phyloP scores from a whole-genome alignment of 2,329 filamentous ascomycete genomes.

The Exserohilum turcica region DNA sequence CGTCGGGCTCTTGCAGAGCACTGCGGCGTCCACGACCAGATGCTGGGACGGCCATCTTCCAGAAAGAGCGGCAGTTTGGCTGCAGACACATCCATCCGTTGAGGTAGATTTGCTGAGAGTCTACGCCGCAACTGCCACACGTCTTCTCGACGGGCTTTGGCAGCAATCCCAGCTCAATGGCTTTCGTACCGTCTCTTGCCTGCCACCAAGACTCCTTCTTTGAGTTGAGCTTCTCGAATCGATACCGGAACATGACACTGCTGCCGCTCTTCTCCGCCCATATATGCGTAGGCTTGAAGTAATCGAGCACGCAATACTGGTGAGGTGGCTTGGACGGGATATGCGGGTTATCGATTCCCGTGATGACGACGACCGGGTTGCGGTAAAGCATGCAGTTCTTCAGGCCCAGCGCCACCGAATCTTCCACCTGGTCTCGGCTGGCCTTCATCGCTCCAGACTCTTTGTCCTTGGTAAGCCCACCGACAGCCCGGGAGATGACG shows the following conservation, averaged over 20 bases:
- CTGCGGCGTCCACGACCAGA: slow-evolving; percentile 13
- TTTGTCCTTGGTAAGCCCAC: slow-evolving; percentile 56
- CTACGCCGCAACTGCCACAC: slow-evolving; percentile 44
- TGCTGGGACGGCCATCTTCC: slow-evolving; percentile 47
- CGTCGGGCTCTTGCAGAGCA: slow-evolving; percentile 36
- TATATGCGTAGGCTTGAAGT: slow-evolving; percentile 69
- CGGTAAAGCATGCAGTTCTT: slow-evolving; percentile 53
- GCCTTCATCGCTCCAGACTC: slow-evolving; percentile 54
- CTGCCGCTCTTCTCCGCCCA: slow-evolving; percentile 65
- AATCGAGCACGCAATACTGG: slow-evolving; percentile 69
- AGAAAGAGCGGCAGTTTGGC: slow-evolving; percentile 60
- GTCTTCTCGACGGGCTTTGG: slow-evolving; percentile 40
- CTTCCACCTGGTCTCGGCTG: slow-evolving; percentile 53
- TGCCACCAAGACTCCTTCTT: slow-evolving; percentile 64
- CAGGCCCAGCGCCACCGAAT: slow-evolving; percentile 48
- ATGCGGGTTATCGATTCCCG: slow-evolving; percentile 59
- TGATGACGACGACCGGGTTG: slow-evolving; percentile 58
- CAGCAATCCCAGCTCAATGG: slow-evolving; percentile 38
- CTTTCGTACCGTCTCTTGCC: slow-evolving; percentile 38
- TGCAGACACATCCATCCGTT: slow-evolving; percentile 65
- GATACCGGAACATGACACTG: slow-evolving; percentile 60
- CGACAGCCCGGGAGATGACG: slow-evolving; percentile 67
- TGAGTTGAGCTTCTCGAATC: slow-evolving; percentile 68
- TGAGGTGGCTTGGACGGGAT: slow-evolving; percentile 59
- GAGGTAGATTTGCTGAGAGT: slow-evolving; percentile 49